phyloP scores from a whole-genome alignment of 192 early-diverging fungal genomes.

The Spizellomyces sp. region DNA sequence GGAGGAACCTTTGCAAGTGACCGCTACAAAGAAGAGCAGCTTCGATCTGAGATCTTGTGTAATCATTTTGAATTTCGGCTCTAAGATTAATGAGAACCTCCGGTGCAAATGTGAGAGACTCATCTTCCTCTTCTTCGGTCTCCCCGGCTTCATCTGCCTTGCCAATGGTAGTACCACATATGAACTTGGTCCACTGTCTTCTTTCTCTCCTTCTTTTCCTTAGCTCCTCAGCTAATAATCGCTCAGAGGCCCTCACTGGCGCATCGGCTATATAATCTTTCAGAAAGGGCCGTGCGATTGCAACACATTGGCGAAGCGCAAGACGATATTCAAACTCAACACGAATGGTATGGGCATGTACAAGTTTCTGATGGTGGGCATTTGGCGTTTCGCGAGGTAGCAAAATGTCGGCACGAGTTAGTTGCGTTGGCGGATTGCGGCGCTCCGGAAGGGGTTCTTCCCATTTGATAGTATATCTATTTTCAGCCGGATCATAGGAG shows the following conservation, averaged over 20 bases:
- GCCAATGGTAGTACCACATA: neutral
- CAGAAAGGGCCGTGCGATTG: slow-evolving; percentile 6
- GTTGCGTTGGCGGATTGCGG: neutral
- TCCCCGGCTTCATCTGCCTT: too few relatives aligned
- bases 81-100: neutral
- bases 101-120: neutral
- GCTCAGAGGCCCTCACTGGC: neutral
- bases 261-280: neutral
- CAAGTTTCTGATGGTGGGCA: slow-evolving; percentile 1
- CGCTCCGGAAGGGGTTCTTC: neutral
- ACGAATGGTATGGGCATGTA: neutral
- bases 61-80: slow-evolving; percentile 8
- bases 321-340: slow-evolving; percentile 15
- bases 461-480: slow-evolving; percentile 3
- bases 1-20: slow-evolving; percentile 4
- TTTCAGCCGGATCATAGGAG: neutral
- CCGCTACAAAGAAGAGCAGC: neutral
- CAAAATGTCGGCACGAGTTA: slow-evolving; percentile 3
- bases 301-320: slow-evolving; percentile 7
- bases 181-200: too few relatives aligned
- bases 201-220: too few relatives aligned
- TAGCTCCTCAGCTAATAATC: neutral
- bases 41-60: neutral
- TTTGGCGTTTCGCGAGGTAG: neutral
- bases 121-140: neutral